A percentile compares a stretch with the other conserved stretches of the same genome.
Conservation (phyloP, 768 basidiomycete species). For the Xerocomellus dryophilus region DNA sequence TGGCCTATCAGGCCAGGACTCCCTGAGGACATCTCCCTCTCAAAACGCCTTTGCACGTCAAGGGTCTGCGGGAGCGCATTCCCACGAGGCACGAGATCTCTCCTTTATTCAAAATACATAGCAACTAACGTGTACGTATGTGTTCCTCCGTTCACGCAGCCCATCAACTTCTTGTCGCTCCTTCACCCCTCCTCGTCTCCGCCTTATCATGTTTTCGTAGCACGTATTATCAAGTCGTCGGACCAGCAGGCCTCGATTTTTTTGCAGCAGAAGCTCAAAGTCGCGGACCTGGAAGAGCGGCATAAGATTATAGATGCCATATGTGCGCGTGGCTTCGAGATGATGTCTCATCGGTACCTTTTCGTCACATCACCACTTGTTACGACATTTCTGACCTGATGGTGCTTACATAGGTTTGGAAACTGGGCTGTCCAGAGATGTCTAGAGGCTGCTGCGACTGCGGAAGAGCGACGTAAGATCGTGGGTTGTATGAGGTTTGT, state of each 20-base stretch:
- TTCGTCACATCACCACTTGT: not conserved
- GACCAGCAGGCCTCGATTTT: slow-evolving; percentile 92
- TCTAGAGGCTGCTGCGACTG: slow-evolving; percentile 71
- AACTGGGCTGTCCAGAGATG: slow-evolving; percentile 92
- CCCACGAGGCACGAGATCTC: slow-evolving; percentile 50
- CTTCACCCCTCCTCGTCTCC: slow-evolving; percentile 84
- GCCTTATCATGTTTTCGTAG: slow-evolving; percentile 77
- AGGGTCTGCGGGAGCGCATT: slow-evolving; percentile 26
- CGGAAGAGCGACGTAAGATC: slow-evolving; percentile 76
- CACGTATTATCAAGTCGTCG: slow-evolving; percentile 83
- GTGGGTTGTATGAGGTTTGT: slow-evolving; percentile 81
- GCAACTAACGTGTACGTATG: slow-evolving; percentile 18
- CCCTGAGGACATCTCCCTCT: slow-evolving; percentile 29
- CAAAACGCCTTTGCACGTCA: slow-evolving; percentile 28
- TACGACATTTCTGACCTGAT: slow-evolving; percentile 6
- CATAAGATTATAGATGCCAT: slow-evolving; percentile 86
- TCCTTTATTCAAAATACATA: slow-evolving; percentile 1
- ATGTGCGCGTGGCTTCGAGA: slow-evolving; percentile 78
- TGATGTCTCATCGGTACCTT: slow-evolving; percentile 82
- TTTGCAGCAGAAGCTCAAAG: slow-evolving; percentile 86
- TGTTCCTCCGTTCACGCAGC: slow-evolving; percentile 41
- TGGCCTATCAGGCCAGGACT: slow-evolving; percentile 27
- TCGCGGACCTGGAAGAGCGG: slow-evolving; percentile 73
- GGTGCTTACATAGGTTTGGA: slow-evolving; percentile 58
- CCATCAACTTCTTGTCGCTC: slow-evolving; percentile 85